Conservation (phyloP, 148 eudicot species). For the Nyssa sinensis region DNA sequence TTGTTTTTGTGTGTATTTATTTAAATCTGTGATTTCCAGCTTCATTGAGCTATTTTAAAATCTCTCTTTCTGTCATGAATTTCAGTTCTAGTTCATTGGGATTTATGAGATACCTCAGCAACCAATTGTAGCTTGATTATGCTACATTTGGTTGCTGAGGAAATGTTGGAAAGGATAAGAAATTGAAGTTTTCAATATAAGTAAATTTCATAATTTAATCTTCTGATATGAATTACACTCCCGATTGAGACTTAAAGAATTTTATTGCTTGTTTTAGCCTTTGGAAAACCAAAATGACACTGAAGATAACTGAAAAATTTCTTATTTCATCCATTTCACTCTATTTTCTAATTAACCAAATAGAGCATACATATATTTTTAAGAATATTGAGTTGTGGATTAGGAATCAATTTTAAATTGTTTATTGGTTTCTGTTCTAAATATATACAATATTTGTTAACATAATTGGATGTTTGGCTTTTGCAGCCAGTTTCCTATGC, state of each 20-base stretch:
- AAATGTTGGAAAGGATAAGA: neutral
- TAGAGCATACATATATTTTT: neutral
- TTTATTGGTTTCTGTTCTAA: slow-evolving; percentile 12
- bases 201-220: neutral
- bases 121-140: neutral
- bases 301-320: too few species aligned
- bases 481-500: slow-evolving; percentile 94
- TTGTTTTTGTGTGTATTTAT: too few species aligned
- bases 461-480: neutral
- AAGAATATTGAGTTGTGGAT: neutral
- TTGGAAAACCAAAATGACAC: too few species aligned
- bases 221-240: neutral
- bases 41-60: too few species aligned
- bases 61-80: too few species aligned
- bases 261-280: too few species aligned
- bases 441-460: too few species aligned
- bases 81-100: neutral
- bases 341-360: neutral
- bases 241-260: too few species aligned
- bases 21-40: too few species aligned
- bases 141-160: neutral
- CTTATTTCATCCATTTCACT: neutral
- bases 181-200: neutral
- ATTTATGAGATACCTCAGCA: neutral
- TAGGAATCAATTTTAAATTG: neutral